These are phyloP conservation scores for Dothistroma pini DNA, from an alignment of 2,329 filamentous ascomycete genomes.

Conservation along the genomic window DNA sequence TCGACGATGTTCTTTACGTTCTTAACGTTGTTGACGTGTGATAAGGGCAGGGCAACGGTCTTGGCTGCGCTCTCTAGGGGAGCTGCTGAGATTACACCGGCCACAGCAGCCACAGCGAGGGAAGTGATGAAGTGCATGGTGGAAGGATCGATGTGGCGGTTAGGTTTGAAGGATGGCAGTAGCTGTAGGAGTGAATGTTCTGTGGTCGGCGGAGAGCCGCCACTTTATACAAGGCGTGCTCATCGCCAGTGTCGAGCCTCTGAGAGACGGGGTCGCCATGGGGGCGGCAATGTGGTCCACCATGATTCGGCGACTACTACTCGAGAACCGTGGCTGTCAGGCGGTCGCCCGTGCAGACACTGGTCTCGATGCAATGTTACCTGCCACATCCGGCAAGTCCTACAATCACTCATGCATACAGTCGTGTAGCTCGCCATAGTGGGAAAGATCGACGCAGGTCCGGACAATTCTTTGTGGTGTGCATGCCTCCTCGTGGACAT, in stretches of 20 bases:
- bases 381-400: slow-evolving; percentile 1
- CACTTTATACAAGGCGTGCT: too few relatives aligned
- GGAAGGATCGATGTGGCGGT: background rate
- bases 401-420: background rate
- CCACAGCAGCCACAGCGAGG: slow-evolving; percentile 15
- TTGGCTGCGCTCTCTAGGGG: slow-evolving; percentile 10
- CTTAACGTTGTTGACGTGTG: slow-evolving; percentile 11
- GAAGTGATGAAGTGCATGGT: slow-evolving; percentile 18
- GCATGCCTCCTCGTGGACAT: background rate
- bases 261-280: too few relatives aligned
- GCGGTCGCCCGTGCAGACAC: background rate
- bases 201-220: background rate
- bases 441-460: background rate
- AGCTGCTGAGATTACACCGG: slow-evolving; percentile 13
- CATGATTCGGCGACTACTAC: background rate
- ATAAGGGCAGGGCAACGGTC: slow-evolving; percentile 10
- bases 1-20: slow-evolving; percentile 17
- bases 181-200: background rate
- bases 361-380: background rate
- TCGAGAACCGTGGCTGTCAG: background rate
- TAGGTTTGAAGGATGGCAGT: background rate
- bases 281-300: background rate
- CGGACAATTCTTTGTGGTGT: background rate
- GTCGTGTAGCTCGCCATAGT: background rate
- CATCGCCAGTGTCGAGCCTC: too few relatives aligned